phyloP scores from a whole-genome alignment of 495 filamentous ascomycete genomes.

The Talaromyces stipitatus region DNA sequence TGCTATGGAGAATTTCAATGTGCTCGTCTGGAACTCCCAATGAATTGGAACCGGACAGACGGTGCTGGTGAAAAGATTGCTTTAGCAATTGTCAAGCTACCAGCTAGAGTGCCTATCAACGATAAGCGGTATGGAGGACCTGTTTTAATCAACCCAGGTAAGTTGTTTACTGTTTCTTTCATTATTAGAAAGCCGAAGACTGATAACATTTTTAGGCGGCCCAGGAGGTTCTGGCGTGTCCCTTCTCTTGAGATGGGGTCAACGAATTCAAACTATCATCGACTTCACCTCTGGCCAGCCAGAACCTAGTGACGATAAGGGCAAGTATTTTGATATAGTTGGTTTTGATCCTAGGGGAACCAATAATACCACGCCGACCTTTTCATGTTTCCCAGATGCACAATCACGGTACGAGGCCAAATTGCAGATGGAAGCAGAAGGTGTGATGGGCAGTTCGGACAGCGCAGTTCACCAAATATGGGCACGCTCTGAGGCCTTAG shows the following conservation, averaged over 20 bases:
- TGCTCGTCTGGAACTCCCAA: constrained; percentile 26
- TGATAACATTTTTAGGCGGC: constrained; percentile 16
- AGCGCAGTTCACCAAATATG: constrained; percentile 23
- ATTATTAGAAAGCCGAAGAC: not conserved
- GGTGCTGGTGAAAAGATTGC: constrained; percentile 13
- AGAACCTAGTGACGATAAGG: not conserved
- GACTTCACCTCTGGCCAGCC: constrained; percentile 15
- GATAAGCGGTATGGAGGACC: constrained; percentile 32
- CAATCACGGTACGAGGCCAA: constrained; percentile 17
- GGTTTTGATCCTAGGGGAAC: constrained; percentile 34
- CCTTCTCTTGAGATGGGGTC: constrained; percentile 10
- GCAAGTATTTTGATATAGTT: constrained; percentile 33
- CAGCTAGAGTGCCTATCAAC: constrained; percentile 30
- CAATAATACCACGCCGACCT: constrained; percentile 20
- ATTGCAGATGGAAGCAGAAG: constrained; percentile 22
- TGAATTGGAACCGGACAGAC: constrained; percentile 32
- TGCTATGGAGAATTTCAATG: constrained; percentile 26
- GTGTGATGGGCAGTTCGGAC: constrained; percentile 23
- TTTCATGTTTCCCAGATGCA: constrained; percentile 21
- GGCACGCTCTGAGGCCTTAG: constrained; percentile 23
- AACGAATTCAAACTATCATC: constrained; percentile 20
- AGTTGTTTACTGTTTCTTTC: not conserved
- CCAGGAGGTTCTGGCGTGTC: constrained; percentile 29
- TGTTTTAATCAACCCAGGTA: constrained; percentile 26
- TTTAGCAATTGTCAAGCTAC: constrained; percentile 25